phyloP scores from a whole-genome alignment of 257 asterid genomes.

The Capsicum chinense region DNA sequence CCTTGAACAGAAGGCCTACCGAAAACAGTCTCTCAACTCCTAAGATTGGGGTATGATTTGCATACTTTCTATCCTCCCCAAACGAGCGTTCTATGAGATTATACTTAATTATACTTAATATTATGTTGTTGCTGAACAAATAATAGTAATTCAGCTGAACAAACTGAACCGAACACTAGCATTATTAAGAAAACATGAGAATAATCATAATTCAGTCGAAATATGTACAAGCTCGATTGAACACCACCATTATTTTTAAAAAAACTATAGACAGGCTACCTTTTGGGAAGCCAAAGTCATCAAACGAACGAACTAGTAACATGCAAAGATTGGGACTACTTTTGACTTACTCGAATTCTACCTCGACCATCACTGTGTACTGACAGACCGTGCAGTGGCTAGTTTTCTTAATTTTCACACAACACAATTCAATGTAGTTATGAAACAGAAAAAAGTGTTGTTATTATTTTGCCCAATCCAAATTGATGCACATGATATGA shows the following conservation, averaged over 20 bases:
- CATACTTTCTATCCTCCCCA: too few species aligned
- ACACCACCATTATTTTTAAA: neutral
- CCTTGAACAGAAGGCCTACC: too few species aligned
- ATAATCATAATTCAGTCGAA: neutral
- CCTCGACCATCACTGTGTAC: constrained; percentile 19
- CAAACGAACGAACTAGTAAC: neutral
- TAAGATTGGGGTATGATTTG: too few species aligned
- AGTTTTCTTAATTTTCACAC: constrained; percentile 20
- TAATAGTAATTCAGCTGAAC: too few species aligned
- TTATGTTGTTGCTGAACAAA: too few species aligned
- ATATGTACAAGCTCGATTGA: neutral
- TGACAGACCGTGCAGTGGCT: constrained; percentile 5
- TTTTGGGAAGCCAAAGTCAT: neutral
- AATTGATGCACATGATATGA: constrained; percentile 27
- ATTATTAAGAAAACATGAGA: neutral
- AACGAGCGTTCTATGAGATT: too few species aligned
- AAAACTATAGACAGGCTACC: neutral
- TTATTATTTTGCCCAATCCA: constrained; percentile 15
- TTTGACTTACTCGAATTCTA: constrained; percentile 12
- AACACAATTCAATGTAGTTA: neutral
- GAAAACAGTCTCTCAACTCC: too few species aligned
- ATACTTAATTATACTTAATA: too few species aligned
- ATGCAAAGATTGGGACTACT: constrained; percentile 21
- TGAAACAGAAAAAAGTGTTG: neutral
- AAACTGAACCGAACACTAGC: neutral